Evolutionary conservation across 2,329 filamentous ascomycete species (phyloP).

Genomic region (Aureobasidium sp.): DNA sequence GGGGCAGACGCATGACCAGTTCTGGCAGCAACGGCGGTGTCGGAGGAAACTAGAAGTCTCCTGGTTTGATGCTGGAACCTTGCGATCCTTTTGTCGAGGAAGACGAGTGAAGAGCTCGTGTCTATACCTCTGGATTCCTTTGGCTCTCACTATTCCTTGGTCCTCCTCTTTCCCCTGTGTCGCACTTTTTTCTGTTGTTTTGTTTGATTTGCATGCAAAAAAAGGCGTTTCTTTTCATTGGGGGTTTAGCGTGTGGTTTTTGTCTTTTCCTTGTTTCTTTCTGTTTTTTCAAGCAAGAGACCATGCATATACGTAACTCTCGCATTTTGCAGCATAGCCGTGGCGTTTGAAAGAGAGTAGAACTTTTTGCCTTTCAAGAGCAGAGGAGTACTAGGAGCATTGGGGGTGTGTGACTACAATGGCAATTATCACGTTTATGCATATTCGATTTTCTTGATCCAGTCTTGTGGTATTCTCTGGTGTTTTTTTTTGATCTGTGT

Average conservation of each 20-base stretch:
- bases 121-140: too few relatives aligned
- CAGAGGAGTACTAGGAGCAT: too few relatives aligned
- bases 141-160: neutral
- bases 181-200: neutral
- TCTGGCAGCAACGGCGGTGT: neutral
- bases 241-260: neutral
- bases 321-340: conserved; percentile 20
- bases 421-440: too few relatives aligned
- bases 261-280: conserved; percentile 5
- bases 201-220: neutral
- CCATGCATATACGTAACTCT: neutral
- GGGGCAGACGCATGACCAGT: conserved; percentile 11
- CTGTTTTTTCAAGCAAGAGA: too few relatives aligned
- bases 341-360: conserved; percentile 1
- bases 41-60: conserved; percentile 2
- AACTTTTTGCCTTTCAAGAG: too few relatives aligned
- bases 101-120: conserved; percentile 4
- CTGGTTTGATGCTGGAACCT: neutral
- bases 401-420: too few relatives aligned
- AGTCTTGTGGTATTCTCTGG: too few relatives aligned
- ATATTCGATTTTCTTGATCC: too few relatives aligned
- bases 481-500: too few relatives aligned
- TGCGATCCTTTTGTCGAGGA: conserved; percentile 13
- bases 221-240: neutral
- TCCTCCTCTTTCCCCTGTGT: neutral